Evolutionary conservation across 1,284 basidiomycete species (phyloP).

Genomic region (Leccinum laetum): DNA sequence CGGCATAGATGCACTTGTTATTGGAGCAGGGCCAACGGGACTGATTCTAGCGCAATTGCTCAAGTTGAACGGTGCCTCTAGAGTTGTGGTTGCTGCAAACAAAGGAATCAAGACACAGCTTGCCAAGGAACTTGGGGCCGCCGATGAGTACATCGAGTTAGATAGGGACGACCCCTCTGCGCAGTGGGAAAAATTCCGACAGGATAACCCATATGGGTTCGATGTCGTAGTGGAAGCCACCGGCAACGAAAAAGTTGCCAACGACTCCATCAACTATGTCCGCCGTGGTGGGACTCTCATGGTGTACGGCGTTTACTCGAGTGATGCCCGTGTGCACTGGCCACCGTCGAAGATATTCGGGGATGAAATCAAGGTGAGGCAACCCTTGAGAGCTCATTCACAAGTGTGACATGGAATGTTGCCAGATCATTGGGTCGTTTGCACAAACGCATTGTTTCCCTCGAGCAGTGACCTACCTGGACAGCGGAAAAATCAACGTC

Average conservation of each 20-base stretch:
- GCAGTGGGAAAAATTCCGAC: constrained; percentile 75
- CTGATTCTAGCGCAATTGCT: constrained; percentile 83
- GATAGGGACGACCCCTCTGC: constrained; percentile 67
- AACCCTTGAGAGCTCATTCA: constrained; percentile 12
- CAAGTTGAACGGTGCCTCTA: constrained; percentile 77
- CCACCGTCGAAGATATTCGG: constrained; percentile 80
- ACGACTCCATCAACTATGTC: constrained; percentile 80
- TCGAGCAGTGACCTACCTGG: constrained; percentile 80
- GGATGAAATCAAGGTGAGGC: constrained; percentile 72
- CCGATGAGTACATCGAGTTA: constrained; percentile 79
- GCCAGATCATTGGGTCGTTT: constrained; percentile 81
- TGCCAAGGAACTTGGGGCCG: constrained; percentile 72
- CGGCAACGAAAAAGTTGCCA: constrained; percentile 74
- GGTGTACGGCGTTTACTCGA: constrained; percentile 70
- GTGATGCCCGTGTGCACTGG: constrained; percentile 77
- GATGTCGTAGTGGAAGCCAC: constrained; percentile 88
- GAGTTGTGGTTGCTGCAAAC: constrained; percentile 77
- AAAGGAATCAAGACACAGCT: constrained; percentile 83
- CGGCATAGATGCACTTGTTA: constrained; percentile 73
- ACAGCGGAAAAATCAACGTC: constrained; percentile 78
- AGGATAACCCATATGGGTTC: constrained; percentile 80
- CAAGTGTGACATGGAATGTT: constrained; percentile 1
- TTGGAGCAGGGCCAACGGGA: constrained; percentile 80
- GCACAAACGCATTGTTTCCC: constrained; percentile 86
- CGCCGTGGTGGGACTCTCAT: constrained; percentile 71